Percentiles rank a stretch among this genome's conserved stretches.
Conservation (phyloP, 2,329 filamentous ascomycete species). For the Diplodia corticola region DNA sequence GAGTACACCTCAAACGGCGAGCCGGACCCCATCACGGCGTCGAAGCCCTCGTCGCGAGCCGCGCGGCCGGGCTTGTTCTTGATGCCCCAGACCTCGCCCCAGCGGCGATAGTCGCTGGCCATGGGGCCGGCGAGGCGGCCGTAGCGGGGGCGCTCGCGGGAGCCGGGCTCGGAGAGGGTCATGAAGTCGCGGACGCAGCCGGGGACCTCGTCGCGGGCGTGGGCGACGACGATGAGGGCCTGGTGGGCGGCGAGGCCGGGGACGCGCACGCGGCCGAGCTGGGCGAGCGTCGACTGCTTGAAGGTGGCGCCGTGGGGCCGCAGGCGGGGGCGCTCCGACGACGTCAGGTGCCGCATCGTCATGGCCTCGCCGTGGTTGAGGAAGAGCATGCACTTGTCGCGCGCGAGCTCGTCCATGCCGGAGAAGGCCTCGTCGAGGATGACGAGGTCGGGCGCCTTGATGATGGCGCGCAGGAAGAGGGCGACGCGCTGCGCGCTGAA, state of each 20-base stretch:
- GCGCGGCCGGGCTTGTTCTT: too few species aligned
- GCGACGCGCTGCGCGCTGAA: slow-evolving; percentile 83
- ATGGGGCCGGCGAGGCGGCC: slow-evolving; percentile 65
- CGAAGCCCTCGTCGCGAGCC: not conserved
- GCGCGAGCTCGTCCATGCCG: slow-evolving; percentile 57
- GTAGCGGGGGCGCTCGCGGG: slow-evolving; percentile 60
- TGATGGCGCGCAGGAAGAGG: slow-evolving; percentile 66
- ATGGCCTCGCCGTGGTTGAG: slow-evolving; percentile 55
- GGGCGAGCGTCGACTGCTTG: slow-evolving; percentile 45
- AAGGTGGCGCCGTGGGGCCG: slow-evolving; percentile 28
- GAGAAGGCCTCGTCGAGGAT: slow-evolving; percentile 55
- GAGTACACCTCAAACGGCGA: not conserved
- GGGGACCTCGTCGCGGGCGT: slow-evolving; percentile 87
- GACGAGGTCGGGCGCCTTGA: slow-evolving; percentile 49
- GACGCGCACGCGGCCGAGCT: slow-evolving; percentile 52
- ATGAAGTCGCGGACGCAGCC: slow-evolving; percentile 81
- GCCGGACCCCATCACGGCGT: not conserved
- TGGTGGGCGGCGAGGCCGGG: slow-evolving; percentile 68
- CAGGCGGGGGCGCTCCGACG: not conserved
- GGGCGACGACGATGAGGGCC: slow-evolving; percentile 88
- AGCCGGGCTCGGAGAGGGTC: slow-evolving; percentile 75
- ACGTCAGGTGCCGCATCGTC: slow-evolving; percentile 41
- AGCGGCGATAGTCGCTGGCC: slow-evolving; percentile 57
- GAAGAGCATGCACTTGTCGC: slow-evolving; percentile 86
- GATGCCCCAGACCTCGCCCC: slow-evolving; percentile 63